A percentile compares a stretch with the other conserved stretches of the same genome.
phyloP scores from a whole-genome alignment of 2,329 filamentous ascomycete species.

The Calonectria leucothoes region DNA sequence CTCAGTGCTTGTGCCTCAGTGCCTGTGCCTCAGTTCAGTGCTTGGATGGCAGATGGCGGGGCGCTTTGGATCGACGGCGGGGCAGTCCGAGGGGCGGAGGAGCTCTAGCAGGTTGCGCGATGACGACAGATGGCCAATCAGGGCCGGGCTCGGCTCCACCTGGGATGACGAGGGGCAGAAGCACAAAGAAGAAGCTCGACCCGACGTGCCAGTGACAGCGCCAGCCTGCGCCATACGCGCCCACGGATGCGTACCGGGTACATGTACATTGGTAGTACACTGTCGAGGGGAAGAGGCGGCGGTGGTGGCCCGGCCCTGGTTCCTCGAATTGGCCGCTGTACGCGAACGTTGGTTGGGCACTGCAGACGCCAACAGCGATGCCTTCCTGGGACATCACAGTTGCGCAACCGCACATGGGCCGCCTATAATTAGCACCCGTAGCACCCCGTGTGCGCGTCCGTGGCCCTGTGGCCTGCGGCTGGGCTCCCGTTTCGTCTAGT shows the following conservation, averaged over 20 bases:
- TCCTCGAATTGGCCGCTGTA: conserved; percentile 12
- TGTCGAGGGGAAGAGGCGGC: neutral
- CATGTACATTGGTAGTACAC: too few species aligned
- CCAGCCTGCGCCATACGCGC: conserved; percentile 4
- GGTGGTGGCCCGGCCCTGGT: neutral
- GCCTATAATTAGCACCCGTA: conserved; percentile 10
- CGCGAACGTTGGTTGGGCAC: neutral
- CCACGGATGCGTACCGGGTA: neutral
- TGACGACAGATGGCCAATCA: conserved; percentile 42
- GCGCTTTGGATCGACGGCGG: conserved; percentile 44
- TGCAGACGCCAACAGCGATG: neutral
- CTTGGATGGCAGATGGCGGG: conserved; percentile 42
- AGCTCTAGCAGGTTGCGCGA: conserved; percentile 26
- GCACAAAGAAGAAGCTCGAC: conserved; percentile 36
- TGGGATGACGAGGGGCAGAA: conserved; percentile 43
- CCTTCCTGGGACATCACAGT: neutral
- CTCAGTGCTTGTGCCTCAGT: neutral
- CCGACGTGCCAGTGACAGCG: neutral
- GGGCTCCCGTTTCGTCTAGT: conserved; percentile 4
- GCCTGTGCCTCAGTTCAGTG: conserved; percentile 21
- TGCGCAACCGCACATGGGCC: neutral
- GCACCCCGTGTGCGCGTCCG: neutral
- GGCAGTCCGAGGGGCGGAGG: conserved; percentile 28
- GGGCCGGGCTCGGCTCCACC: conserved; percentile 28
- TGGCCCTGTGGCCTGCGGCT: neutral